Evolutionary conservation across 495 filamentous ascomycete genomes (phyloP), one percentile per base, ranked within the genome.

Genomic region (Neurospora sp.): DNA sequence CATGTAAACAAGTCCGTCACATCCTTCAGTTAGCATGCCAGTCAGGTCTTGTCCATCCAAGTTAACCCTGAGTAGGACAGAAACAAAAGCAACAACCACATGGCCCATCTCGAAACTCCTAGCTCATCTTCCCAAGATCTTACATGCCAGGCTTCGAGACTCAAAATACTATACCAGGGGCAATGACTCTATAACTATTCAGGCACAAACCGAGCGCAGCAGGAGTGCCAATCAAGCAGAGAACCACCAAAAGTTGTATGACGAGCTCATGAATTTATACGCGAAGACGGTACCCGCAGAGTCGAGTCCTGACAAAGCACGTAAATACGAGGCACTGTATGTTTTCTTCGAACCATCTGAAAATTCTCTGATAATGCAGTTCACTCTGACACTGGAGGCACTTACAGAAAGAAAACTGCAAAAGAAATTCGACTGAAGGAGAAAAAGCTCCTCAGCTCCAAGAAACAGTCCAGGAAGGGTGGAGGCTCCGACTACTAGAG

Each of bases 1-100:
- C 95, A 98, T 83, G 93, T 96, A 62, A 99, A 99, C 82, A 98
- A 97, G 95, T 98, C 85, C 74, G 89, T 85, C 18, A 8, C 18
- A 31, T 41, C 72, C 11, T 69, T 9, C 37, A 18, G 70, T 10
- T n/a, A 46, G 42, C 69, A 69, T 42, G 20, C 78, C 79, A 75
- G 75, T 44, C 42, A 18, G 11, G 46, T 23, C 1, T 69, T 20
- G 10, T 4, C 18, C 35, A 14, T 38, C 69, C 5, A 39, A 39
- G 42, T 70, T 78, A 20, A 75, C 74, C 54, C 1, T 35, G 37
- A 48, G 10, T 38, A 99, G 96, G 82, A 93, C 96, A 37, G 96
- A 94, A 80, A 92, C 92, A 18, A 99, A 99, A 82, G 96, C 94
- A 12, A 97, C 92, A 18, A 80, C 92, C 83, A 79, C 84, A 88